These are phyloP conservation scores for Jackrogersella multiformis DNA, from an alignment of 495 filamentous ascomycete species.

Conservation along the genomic window DNA sequence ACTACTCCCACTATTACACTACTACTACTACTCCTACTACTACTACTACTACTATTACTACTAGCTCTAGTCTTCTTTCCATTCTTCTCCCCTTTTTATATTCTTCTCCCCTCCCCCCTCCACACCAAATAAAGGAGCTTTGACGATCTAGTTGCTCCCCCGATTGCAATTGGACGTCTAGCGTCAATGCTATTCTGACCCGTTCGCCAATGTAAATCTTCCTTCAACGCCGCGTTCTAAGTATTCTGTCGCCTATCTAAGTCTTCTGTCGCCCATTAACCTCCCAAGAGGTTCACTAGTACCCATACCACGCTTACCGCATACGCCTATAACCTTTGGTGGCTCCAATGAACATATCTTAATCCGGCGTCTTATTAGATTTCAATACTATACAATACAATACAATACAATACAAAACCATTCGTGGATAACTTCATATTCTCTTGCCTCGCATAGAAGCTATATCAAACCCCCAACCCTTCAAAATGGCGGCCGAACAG, in stretches of 20 bases:
- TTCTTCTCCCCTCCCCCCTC: neutral
- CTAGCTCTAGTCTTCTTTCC: slow-evolving; percentile 4
- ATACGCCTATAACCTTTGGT: slow-evolving; percentile 5
- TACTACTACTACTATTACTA: slow-evolving; percentile 10
- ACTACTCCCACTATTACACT: neutral
- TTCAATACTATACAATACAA: slow-evolving; percentile 1
- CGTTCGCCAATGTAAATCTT: slow-evolving; percentile 35
- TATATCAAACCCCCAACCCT: neutral
- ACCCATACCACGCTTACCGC: slow-evolving; percentile 9
- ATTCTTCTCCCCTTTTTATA: neutral
- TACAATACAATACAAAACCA: neutral
- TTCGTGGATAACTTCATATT: neutral
- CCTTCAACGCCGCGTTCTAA: slow-evolving; percentile 14
- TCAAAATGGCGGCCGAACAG: slow-evolving; percentile 49
- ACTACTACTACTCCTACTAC: slow-evolving; percentile 5
- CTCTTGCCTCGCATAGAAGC: neutral
- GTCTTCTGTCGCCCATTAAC: slow-evolving; percentile 2
- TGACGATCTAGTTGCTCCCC: slow-evolving; percentile 41
- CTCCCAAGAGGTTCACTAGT: neutral
- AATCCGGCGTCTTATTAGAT: slow-evolving; percentile 6
- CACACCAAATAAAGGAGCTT: slow-evolving; percentile 9
- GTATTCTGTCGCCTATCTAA: slow-evolving; percentile 1
- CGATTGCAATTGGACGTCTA: slow-evolving; percentile 42
- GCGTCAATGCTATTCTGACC: slow-evolving; percentile 38
- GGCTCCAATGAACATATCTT: slow-evolving; percentile 10